A percentile compares a stretch with the other conserved stretches of the same genome.
Conservation (phyloP, 306 rosid genomes). For the Senna siamea region DNA sequence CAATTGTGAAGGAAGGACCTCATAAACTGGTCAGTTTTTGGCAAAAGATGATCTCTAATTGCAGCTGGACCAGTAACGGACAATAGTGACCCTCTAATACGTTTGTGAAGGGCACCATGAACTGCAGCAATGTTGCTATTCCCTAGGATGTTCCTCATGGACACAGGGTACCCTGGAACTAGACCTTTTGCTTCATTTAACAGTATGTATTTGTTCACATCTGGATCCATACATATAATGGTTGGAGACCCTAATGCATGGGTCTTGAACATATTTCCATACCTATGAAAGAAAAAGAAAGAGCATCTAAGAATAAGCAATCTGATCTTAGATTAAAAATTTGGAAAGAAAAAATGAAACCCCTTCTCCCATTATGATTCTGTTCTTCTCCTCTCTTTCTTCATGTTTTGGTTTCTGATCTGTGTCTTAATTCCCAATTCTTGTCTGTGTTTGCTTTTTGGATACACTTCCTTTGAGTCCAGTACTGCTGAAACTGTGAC, state of each 20-base stretch:
- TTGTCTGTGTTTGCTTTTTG: too few relatives aligned
- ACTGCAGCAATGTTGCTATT: slow-evolving; percentile 73
- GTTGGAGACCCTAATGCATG: slow-evolving; percentile 76
- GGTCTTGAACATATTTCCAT: slow-evolving; percentile 73
- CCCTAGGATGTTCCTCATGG: slow-evolving; percentile 79
- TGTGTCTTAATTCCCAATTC: too few relatives aligned
- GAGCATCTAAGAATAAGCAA: background rate
- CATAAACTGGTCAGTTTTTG: slow-evolving; percentile 60
- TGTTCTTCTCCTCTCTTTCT: slow-evolving; percentile 12
- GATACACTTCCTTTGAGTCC: too few relatives aligned
- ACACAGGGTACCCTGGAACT: slow-evolving; percentile 81
- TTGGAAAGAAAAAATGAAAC: background rate
- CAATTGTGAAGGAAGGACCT: slow-evolving; percentile 57
- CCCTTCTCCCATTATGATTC: too few relatives aligned
- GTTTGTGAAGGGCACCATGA: slow-evolving; percentile 70
- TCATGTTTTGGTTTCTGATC: background rate
- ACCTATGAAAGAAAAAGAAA: slow-evolving; percentile 41
- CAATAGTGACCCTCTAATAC: slow-evolving; percentile 65
- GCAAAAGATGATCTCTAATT: slow-evolving; percentile 55
- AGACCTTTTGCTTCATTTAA: slow-evolving; percentile 75
- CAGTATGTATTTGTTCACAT: slow-evolving; percentile 61
- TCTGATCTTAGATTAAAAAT: background rate
- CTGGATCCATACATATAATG: slow-evolving; percentile 70
- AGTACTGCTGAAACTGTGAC: too few relatives aligned
- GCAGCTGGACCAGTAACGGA: slow-evolving; percentile 56